phyloP scores from a whole-genome alignment of 768 basidiomycete species.

The Nidularia sp. region DNA sequence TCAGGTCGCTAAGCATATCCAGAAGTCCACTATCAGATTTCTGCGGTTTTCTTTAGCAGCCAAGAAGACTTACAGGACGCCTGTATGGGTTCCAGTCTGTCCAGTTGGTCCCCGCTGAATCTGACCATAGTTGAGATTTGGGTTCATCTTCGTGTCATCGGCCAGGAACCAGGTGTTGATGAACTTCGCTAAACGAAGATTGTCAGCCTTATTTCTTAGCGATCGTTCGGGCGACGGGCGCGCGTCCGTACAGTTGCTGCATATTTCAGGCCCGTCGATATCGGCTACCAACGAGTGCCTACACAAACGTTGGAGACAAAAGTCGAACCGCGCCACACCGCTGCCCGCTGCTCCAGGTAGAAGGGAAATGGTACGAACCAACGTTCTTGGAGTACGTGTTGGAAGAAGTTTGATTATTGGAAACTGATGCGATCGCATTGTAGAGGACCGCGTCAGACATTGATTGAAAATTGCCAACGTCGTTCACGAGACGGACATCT shows the following conservation, averaged over 20 bases:
- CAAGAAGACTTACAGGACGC: slow-evolving; percentile 40
- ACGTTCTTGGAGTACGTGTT: slow-evolving; percentile 36
- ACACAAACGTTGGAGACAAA: too few relatives aligned
- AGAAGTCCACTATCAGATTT: neutral
- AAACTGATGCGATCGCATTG: slow-evolving; percentile 52
- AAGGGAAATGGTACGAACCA: slow-evolving; percentile 19
- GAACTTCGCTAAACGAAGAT: slow-evolving; percentile 28
- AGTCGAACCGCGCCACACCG: too few relatives aligned
- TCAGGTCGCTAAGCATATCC: slow-evolving; percentile 40
- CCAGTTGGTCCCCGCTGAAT: slow-evolving; percentile 38
- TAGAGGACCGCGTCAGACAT: slow-evolving; percentile 60
- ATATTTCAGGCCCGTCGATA: too few relatives aligned
- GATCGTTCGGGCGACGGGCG: too few relatives aligned
- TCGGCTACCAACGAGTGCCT: too few relatives aligned
- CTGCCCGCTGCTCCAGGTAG: too few relatives aligned
- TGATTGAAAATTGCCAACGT: slow-evolving; percentile 50
- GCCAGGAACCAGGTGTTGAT: slow-evolving; percentile 62
- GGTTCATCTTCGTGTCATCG: slow-evolving; percentile 54
- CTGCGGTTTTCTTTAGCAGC: neutral
- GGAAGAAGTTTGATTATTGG: slow-evolving; percentile 31
- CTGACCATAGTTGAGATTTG: slow-evolving; percentile 57
- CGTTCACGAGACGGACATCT: slow-evolving; percentile 51
- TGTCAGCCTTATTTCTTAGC: neutral
- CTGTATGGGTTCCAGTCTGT: slow-evolving; percentile 42
- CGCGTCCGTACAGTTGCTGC: too few relatives aligned